Evolutionary conservation across 2,329 filamentous ascomycete genomes (phyloP).

Genomic region (Madurella mycetomatis): DNA sequence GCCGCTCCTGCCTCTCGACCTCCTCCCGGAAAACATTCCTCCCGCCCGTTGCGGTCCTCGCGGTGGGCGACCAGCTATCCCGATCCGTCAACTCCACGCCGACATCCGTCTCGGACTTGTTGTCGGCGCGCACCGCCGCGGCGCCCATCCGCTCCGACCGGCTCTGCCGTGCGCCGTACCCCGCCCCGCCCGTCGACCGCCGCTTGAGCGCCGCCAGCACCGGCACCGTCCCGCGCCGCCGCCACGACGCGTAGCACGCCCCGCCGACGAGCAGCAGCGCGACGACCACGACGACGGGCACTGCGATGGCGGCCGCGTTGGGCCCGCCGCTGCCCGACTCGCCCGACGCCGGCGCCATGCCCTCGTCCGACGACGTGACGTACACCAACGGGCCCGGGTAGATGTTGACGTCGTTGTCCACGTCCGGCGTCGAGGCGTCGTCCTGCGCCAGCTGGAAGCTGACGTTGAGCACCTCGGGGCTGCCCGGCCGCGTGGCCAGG

Average conservation of each 20-base stretch:
- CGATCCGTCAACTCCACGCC: slow-evolving; percentile 31
- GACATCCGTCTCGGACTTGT: slow-evolving; percentile 18
- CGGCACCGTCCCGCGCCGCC: slow-evolving; percentile 24
- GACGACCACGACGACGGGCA: slow-evolving; percentile 30
- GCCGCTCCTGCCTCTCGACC: slow-evolving; percentile 32
- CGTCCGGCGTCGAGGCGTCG: slow-evolving; percentile 16
- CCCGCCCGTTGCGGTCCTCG: slow-evolving; percentile 2
- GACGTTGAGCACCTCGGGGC: slow-evolving; percentile 19
- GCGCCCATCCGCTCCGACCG: slow-evolving; percentile 21
- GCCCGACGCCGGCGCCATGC: not conserved
- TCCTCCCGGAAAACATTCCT: slow-evolving; percentile 37
- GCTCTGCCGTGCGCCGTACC: slow-evolving; percentile 28
- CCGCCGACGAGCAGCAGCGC: slow-evolving; percentile 17
- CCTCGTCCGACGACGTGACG: slow-evolving; percentile 11
- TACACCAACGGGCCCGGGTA: slow-evolving; percentile 27
- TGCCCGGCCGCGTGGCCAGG: slow-evolving; percentile 16
- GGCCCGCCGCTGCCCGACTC: slow-evolving; percentile 3
- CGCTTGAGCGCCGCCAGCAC: slow-evolving; percentile 18
- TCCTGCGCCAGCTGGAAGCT: slow-evolving; percentile 21
- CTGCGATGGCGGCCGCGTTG: slow-evolving; percentile 24
- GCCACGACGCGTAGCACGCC: slow-evolving; percentile 27
- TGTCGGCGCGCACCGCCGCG: not conserved
- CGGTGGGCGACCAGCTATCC: slow-evolving; percentile 30
- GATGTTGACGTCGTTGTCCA: slow-evolving; percentile 6
- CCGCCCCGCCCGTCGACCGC: slow-evolving; percentile 21